A percentile compares a stretch with the other conserved stretches of the same genome.
phyloP scores from a whole-genome alignment of 352 stramenopile species.

The Pythium periplocum region DNA sequence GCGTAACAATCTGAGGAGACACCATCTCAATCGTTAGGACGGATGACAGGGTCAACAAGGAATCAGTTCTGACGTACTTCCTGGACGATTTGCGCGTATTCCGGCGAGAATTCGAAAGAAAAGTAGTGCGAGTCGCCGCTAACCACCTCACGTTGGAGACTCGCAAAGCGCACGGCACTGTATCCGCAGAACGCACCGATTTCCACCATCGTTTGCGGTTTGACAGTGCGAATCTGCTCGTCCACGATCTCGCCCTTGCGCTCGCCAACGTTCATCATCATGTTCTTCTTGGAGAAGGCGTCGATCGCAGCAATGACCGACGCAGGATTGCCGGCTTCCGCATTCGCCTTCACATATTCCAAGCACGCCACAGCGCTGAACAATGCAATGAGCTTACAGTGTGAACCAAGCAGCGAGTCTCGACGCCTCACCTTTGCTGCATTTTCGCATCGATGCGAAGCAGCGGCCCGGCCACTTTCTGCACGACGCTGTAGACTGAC shows the following conservation, averaged over 20 bases:
- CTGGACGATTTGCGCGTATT: slow-evolving; percentile 31
- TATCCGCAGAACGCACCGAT: slow-evolving; percentile 36
- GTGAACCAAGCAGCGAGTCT: no score
- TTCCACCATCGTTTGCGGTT: slow-evolving; percentile 36
- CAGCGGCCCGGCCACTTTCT: neutral
- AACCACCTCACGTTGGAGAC: slow-evolving; percentile 28
- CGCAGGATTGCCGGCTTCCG: slow-evolving; percentile 22
- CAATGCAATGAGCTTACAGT: no score
- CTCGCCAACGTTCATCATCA: slow-evolving; percentile 39
- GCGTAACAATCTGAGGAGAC: slow-evolving; percentile 29
- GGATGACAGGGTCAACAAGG: no score
- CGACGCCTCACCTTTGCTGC: neutral
- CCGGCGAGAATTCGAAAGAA: slow-evolving; percentile 40
- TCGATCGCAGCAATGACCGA: slow-evolving; percentile 32
- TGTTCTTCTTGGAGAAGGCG: slow-evolving; percentile 19
- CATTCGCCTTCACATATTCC: slow-evolving; percentile 30
- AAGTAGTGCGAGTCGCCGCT: slow-evolving; percentile 32
- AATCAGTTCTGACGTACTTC: slow-evolving; percentile 17
- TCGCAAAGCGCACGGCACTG: slow-evolving; percentile 41
- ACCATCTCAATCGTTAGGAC: neutral
- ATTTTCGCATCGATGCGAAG: neutral
- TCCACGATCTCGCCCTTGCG: slow-evolving; percentile 26
- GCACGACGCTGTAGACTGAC: neutral
- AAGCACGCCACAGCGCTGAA: slow-evolving; percentile 6
- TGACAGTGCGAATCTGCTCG: slow-evolving; percentile 27